phyloP scores from a whole-genome alignment of 139 green algal species.

The Zygnema circumcarinatum region DNA sequence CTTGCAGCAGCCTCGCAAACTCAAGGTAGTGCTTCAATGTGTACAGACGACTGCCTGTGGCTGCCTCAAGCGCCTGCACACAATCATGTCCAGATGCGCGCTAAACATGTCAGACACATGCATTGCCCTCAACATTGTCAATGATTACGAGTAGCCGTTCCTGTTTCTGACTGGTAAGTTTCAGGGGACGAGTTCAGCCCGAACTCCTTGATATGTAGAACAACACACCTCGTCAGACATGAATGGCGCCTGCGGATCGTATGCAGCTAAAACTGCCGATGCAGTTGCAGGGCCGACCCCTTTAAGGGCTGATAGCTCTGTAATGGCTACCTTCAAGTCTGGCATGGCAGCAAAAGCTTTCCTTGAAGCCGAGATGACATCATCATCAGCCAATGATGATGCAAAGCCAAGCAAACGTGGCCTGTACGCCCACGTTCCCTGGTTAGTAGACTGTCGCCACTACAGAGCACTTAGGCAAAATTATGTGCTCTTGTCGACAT shows the following conservation, averaged over 20 bases:
- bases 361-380: constrained; percentile 17
- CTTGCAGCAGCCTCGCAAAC: constrained; percentile 15
- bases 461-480: not conserved
- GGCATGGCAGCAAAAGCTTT: constrained; percentile 30
- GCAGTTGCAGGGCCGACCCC: constrained; percentile 47
- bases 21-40: constrained; percentile 39
- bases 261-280: constrained; percentile 26
- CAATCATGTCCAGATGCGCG: too few species aligned
- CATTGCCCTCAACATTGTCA: too few species aligned
- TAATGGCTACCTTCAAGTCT: constrained; percentile 12
- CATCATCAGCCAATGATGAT: constrained; percentile 13
- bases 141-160: too few species aligned
- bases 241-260: constrained; percentile 34
- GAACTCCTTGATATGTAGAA: too few species aligned
- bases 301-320: constrained; percentile 24
- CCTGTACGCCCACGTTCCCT: not conserved
- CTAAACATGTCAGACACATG: too few species aligned
- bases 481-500: not conserved
- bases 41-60: constrained; percentile 7
- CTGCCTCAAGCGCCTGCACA: constrained; percentile 15
- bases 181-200: too few species aligned
- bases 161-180: too few species aligned
- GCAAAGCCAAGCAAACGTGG: constrained; percentile 33
- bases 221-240: constrained; percentile 57
- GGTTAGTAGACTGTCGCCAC: not conserved